Evolutionary conservation across 768 basidiomycete species (phyloP).

Genomic region (Collybia nuda): DNA sequence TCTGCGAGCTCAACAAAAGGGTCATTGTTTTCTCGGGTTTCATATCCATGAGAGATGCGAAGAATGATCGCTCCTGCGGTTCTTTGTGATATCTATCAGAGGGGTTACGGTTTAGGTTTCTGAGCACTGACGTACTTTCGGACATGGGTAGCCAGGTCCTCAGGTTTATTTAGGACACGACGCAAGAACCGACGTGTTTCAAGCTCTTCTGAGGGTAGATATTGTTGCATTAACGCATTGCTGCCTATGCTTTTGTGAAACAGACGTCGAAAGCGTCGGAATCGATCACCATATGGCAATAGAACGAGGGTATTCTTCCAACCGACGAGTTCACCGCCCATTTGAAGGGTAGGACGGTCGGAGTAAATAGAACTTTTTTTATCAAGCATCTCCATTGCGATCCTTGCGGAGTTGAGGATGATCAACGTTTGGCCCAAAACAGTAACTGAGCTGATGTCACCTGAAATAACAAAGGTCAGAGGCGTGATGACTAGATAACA

Average conservation of each 20-base stretch:
- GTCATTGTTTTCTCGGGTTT: constrained; percentile 48
- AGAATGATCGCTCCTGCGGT: constrained; percentile 52
- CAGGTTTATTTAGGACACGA: constrained; percentile 46
- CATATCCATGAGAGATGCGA: constrained; percentile 54
- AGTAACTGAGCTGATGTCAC: constrained; percentile 60
- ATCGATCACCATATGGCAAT: constrained; percentile 53
- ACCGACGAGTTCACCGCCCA: constrained; percentile 56
- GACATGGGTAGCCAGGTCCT: constrained; percentile 43
- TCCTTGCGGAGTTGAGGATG: constrained; percentile 50
- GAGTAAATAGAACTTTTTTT: constrained; percentile 68
- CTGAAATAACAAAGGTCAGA: constrained; percentile 25
- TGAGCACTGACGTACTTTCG: constrained; percentile 23
- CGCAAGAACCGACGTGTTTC: constrained; percentile 50
- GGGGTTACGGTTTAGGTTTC: too few species aligned
- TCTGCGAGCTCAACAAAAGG: constrained; percentile 53
- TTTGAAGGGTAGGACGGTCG: constrained; percentile 55
- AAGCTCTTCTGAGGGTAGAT: constrained; percentile 40
- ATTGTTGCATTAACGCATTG: constrained; percentile 39
- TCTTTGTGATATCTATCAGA: constrained; percentile 23
- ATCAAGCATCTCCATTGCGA: constrained; percentile 61
- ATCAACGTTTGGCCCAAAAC: constrained; percentile 61
- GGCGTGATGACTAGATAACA: too few species aligned
- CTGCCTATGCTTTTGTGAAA: constrained; percentile 53
- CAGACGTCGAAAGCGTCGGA: constrained; percentile 50
- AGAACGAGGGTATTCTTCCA: constrained; percentile 59